These are phyloP conservation scores for Artemisia tridentata DNA, from an alignment of 129 eudicot species.

Conservation along the genomic window DNA sequence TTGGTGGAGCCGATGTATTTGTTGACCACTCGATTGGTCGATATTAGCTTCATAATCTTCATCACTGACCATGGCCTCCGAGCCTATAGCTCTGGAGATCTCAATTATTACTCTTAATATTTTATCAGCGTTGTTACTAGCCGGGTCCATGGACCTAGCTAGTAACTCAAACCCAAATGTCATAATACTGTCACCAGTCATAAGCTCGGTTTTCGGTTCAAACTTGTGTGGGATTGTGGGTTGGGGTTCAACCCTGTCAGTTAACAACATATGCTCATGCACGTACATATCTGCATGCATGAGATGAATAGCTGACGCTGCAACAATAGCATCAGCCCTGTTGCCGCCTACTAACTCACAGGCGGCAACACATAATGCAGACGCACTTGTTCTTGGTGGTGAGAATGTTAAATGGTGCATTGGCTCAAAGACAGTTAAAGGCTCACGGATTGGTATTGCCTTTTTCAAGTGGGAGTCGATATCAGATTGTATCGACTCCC, in stretches of 20 bases:
- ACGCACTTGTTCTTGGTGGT: slow-evolving; percentile 48
- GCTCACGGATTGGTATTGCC: slow-evolving; percentile 48
- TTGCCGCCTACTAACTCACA: slow-evolving; percentile 73
- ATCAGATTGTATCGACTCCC: slow-evolving; percentile 45
- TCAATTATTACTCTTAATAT: slow-evolving; percentile 50
- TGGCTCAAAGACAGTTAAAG: slow-evolving; percentile 61
- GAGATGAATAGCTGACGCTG: slow-evolving; percentile 67
- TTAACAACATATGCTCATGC: slow-evolving; percentile 42
- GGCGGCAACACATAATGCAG: slow-evolving; percentile 61
- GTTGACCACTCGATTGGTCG: slow-evolving; percentile 8
- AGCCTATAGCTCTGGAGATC: slow-evolving; percentile 47
- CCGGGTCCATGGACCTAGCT: slow-evolving; percentile 26
- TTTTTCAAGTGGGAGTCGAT: slow-evolving; percentile 51
- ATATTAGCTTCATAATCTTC: slow-evolving; percentile 13
- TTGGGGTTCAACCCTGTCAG: slow-evolving; percentile 8
- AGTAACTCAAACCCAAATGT: slow-evolving; percentile 68
- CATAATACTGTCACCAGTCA: slow-evolving; percentile 56
- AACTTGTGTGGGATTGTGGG: slow-evolving; percentile 24
- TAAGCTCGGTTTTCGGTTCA: slow-evolving; percentile 52
- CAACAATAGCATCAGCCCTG: slow-evolving; percentile 48
- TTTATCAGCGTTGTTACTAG: slow-evolving; percentile 25
- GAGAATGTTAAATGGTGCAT: slow-evolving; percentile 65
- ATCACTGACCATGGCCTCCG: slow-evolving; percentile 40
- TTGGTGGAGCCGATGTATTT: slow-evolving; percentile 46
- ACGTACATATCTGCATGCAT: slow-evolving; percentile 54